Base-by-base conservation (phyloP, 2,329 filamentous ascomycete species). In the Aspergillus sp. region DNA sequence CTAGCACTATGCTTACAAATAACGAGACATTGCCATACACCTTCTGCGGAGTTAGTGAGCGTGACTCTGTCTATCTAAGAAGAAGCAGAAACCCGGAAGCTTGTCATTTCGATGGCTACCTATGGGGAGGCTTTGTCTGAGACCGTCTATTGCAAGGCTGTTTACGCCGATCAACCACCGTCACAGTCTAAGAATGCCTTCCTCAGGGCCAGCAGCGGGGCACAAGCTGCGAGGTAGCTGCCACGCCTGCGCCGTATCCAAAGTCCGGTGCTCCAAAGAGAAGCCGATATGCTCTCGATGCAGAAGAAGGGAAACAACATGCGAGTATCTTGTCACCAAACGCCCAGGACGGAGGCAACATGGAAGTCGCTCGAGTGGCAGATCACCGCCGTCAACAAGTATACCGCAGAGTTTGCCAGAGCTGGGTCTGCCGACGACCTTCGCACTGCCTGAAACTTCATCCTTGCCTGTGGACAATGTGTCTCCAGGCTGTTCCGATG, bases 161-260 rank as follows among this genome's bases (percentile, higher is more conserved):
- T 9, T 30, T 7, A 30, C 8, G 26, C 8, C 9, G 26, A 30
- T 30, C 26, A 7, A 30, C 9, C 10, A 11, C 22, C 22, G 22
- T 22, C 26, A 30, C 10, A 8, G 10, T 11, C 26, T 11, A 11
- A 30, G 8, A 40, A 43, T 43, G 40, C n/a, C 40, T 43, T 17
- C 40, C 16, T 22, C 16, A 8, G 19, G 61, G 40, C 20, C 40
- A 2, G 40, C 14, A 17, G 19, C 3, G 5, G 40, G 40, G 14
- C 19, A 19, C 33, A 70, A 69, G 49, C 52, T 72, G 24, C 66
- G 71, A 26, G 66, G 71, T 42, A 73, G 69, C 51, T 74, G 71
- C 53, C 61, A 69, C n/a, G 60, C 62, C 36, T 73, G 70, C 56
- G 67, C 70, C 4, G 51, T 53, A 14, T 71, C 71, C 17, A 73